Base-by-base conservation (phyloP, 1,139 yeast genomes). In the Suhomyces choctaworum region DNA sequence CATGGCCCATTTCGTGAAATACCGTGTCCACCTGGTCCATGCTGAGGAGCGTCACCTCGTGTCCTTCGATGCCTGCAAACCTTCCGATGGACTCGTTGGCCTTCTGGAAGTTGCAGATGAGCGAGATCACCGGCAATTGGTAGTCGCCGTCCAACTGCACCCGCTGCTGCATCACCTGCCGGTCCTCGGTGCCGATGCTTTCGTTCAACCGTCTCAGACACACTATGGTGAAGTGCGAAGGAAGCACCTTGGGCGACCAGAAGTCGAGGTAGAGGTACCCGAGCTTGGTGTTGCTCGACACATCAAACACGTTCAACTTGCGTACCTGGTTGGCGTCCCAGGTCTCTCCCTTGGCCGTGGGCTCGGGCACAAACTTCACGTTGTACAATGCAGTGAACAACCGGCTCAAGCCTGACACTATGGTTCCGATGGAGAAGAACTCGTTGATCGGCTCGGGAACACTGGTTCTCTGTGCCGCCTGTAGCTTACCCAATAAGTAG, bases 1-100 rank as follows among this genome's bases (percentile, higher is more conserved):
- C 98, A 62, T 92, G 99, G 1, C 99, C 99, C 96, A 92, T 89
- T 60, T 92, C 99, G 60, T 92, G 99, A 65, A 94, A 92, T 22
- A 92, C 64, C 0, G 98, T 92, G 52, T 90, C 96, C 4, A 92
- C 90, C 52, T 94, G 97, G 39, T 74, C 78, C 42, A 87, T 70
- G 7, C 82, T 70, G 26, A 92, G 62, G 16, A 87, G 64, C 0
- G 75, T 65, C 6, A 74, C 71, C 17, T 48, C 42, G 13, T 42
- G 43, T 15, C 43, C 41, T 17, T 52, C 60, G 7, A 52, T 40
- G 2, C 64, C 64, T 4, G 64, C 59, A 49, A 60, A 54, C 22
- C 62, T 47, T 3, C 62, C 58, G 30, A 57, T 46, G 27, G 65
- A 66, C 16, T 37, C 40, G 17, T 35, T 34, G 12, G 66, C 40